Evolutionary conservation across 495 filamentous ascomycete genomes (phyloP), one percentile per base, ranked within the genome.

Genomic region (Diplogelasinospora grovesii): DNA sequence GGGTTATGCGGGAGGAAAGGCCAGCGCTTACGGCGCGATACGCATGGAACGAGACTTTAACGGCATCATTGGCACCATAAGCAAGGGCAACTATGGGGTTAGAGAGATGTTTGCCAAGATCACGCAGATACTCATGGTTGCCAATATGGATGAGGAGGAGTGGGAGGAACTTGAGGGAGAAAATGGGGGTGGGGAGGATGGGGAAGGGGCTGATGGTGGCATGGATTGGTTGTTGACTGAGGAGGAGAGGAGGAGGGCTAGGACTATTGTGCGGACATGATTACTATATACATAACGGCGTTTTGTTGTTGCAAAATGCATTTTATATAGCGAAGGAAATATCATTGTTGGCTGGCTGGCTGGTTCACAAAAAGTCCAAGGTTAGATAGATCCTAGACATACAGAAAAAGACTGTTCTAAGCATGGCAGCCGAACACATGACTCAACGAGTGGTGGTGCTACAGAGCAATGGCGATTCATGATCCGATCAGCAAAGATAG

Each of bases 101-200:
- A 67, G 89, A 9, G 89, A 95, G 54, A 55, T 75, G 10, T 96
- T 98, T 69, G 73, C 71, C 36, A 77, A 78, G 45, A 86, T 86
- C 41, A 71, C 77, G 46, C 89, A 98, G 71, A 85, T 97, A 46
- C 78, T 82, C 33, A 74, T 95, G 64, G 75, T 95, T 4, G 85
- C 94, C 54, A 89, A 89, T 45, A 94, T 96, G 89, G 92, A 98
- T 59, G 89, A 93, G 13, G 92, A 98, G 41, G 93, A 98, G 63
- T 95, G 89, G 86, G 86, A 89, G 35, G 90, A 90, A 60, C 41
- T 72, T 27, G 52, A 42, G 3, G 49, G 45, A 3, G 61, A 52
- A 3, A 46, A 39, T 22, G 60, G 41, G 2, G 57, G n/a, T n/a
- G 49, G 45, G 3, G 61, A 52, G 3, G 48, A 39, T 22, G 60